Evolutionary conservation across 257 asterid species (phyloP).

Genomic region (Salvia hispanica): DNA sequence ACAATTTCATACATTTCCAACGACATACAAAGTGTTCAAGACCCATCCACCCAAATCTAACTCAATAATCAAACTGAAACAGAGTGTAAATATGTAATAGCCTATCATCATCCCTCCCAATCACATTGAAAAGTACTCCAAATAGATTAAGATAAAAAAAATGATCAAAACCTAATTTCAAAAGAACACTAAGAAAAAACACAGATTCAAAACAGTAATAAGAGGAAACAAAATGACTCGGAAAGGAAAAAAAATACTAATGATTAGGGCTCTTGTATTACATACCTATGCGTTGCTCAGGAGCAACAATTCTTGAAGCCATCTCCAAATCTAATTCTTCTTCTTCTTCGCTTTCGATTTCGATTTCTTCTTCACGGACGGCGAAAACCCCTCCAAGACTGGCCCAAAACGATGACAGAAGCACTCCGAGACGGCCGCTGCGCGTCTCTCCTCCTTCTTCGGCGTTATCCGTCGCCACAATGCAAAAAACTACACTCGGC

Average conservation of each 20-base stretch:
- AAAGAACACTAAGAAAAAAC: too few relatives aligned
- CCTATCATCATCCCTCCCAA: too few relatives aligned
- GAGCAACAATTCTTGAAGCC: slow-evolving; percentile 52
- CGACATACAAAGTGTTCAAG: too few relatives aligned
- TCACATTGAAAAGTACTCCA: too few relatives aligned
- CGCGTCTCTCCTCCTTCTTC: slow-evolving; percentile 56
- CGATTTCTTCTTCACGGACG: slow-evolving; percentile 14
- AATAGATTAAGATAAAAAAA: too few relatives aligned
- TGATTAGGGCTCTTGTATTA: too few relatives aligned
- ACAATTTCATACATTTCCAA: too few relatives aligned
- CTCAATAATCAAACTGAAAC: too few relatives aligned
- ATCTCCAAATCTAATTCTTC: slow-evolving; percentile 42
- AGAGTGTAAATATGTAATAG: too few relatives aligned
- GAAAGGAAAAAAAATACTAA: too few relatives aligned
- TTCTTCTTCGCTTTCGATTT: slow-evolving; percentile 1
- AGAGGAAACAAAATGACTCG: background rate
- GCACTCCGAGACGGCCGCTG: slow-evolving; percentile 71
- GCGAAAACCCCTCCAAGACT: slow-evolving; percentile 75
- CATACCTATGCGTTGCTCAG: slow-evolving; percentile 54
- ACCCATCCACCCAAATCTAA: too few relatives aligned
- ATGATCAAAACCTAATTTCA: too few relatives aligned
- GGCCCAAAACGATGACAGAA: slow-evolving; percentile 61
- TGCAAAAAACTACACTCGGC: slow-evolving; percentile 21
- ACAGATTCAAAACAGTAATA: background rate
- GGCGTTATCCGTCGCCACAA: slow-evolving; percentile 63